phyloP scores from a whole-genome alignment of 352 stramenopile genomes.

The Discostella stelligera region DNA sequence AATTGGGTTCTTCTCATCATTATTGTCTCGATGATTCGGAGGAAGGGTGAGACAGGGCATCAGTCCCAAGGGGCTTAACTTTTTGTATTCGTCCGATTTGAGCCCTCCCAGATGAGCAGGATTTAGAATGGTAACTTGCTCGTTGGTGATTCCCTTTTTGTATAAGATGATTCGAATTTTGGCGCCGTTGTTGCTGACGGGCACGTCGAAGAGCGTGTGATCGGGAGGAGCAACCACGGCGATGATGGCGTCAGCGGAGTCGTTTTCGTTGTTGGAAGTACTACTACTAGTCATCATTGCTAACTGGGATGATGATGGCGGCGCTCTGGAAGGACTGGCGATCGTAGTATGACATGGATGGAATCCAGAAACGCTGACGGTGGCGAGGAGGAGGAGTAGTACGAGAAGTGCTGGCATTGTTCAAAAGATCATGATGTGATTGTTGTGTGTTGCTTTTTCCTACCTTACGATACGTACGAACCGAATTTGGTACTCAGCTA shows the following conservation, averaged over 20 bases:
- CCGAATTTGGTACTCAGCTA: too few relatives aligned
- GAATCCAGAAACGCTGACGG: constrained; percentile 13
- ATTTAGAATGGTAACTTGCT: constrained; percentile 74
- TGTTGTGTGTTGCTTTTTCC: too few relatives aligned
- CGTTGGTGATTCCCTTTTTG: constrained; percentile 76
- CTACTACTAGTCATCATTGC: neutral
- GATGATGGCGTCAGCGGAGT: constrained; percentile 1
- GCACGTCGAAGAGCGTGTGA: constrained; percentile 82
- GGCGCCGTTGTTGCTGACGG: constrained; percentile 85
- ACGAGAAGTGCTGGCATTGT: too few relatives aligned
- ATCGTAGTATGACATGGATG: constrained; percentile 4
- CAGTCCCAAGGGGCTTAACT: constrained; percentile 80
- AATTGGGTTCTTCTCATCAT: constrained; percentile 14
- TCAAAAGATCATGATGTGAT: neutral
- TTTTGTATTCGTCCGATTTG: constrained; percentile 78
- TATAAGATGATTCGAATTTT: constrained; percentile 79
- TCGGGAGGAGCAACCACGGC: too few relatives aligned
- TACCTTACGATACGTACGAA: too few relatives aligned
- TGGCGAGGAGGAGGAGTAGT: constrained; percentile 1
- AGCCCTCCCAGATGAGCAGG: constrained; percentile 77
- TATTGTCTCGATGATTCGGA: too few relatives aligned
- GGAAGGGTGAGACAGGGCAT: constrained; percentile 63
- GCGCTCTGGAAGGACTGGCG: neutral
- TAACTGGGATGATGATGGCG: neutral
- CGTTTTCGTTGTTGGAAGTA: neutral